Evolutionary conservation across 1,284 basidiomycete genomes (phyloP).

Genomic region (Agaricales sp.): DNA sequence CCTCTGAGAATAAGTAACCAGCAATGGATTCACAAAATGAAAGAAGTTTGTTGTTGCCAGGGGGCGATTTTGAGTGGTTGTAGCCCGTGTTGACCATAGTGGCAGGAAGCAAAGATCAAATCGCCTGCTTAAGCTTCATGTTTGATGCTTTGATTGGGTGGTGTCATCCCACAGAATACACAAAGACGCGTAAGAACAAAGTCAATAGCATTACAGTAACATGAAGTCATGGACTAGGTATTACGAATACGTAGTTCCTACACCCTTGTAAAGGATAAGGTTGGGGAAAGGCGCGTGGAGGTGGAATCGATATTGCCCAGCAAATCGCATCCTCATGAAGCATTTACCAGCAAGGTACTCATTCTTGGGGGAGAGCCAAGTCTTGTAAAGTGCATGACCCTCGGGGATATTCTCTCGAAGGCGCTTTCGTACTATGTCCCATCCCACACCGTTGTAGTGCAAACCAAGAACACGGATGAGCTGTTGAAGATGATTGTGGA

Average conservation of each 20-base stretch:
- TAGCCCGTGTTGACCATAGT: too few species aligned
- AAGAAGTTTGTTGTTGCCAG: too few species aligned
- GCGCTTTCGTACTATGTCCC: conserved; percentile 33
- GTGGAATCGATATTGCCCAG: conserved; percentile 17
- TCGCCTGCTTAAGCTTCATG: too few species aligned
- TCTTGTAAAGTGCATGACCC: conserved; percentile 29
- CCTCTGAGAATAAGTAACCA: too few species aligned
- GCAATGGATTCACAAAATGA: too few species aligned
- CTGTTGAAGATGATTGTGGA: conserved; percentile 45
- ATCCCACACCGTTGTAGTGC: conserved; percentile 36
- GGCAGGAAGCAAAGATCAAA: too few species aligned
- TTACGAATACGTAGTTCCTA: conserved; percentile 9
- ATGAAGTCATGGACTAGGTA: background rate
- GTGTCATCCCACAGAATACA: background rate
- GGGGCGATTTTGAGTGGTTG: too few species aligned
- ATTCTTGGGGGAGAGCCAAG: conserved; percentile 31
- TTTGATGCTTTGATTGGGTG: background rate
- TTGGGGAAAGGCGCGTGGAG: conserved; percentile 42
- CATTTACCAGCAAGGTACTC: conserved; percentile 36
- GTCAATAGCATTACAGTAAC: too few species aligned
- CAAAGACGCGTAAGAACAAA: too few species aligned
- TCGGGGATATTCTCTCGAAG: conserved; percentile 30
- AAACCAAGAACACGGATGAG: conserved; percentile 37
- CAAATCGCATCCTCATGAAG: conserved; percentile 37
- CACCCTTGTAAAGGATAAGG: conserved; percentile 34